These are phyloP conservation scores for Penstemon newberryi DNA, from an alignment of 257 asterid species.

Conservation along the genomic window DNA sequence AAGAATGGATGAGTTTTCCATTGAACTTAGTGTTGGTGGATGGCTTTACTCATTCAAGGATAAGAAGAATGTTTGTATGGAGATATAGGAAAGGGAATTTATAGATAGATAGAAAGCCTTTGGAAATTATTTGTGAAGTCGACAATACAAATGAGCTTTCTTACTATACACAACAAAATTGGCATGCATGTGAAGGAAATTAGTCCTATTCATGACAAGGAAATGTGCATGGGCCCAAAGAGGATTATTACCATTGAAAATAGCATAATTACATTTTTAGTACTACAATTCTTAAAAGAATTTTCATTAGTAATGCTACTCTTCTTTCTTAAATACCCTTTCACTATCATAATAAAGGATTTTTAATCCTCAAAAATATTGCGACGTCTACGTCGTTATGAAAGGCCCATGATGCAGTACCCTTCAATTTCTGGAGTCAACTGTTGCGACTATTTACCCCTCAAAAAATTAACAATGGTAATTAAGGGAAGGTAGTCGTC, in stretches of 20 bases:
- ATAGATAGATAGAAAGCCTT: conserved; percentile 27
- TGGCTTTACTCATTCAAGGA: conserved; percentile 9
- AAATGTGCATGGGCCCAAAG: conserved; percentile 23
- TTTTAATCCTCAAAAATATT: too few relatives aligned
- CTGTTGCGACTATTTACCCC: too few relatives aligned
- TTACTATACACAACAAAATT: background rate
- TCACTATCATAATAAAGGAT: too few relatives aligned
- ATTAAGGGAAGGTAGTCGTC: too few relatives aligned
- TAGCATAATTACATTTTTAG: background rate
- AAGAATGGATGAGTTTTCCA: conserved; percentile 43
- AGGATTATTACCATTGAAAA: background rate
- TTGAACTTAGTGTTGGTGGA: conserved; percentile 24
- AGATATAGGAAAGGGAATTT: conserved; percentile 29
- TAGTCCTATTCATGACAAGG: conserved; percentile 32
- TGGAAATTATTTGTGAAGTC: conserved; percentile 14
- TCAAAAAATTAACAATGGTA: too few relatives aligned
- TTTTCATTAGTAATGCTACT: background rate
- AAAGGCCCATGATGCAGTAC: too few relatives aligned
- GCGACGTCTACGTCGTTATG: too few relatives aligned
- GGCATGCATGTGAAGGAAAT: conserved; percentile 36
- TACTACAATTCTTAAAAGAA: too few relatives aligned
- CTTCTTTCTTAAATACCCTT: too few relatives aligned
- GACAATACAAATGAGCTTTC: conserved; percentile 22
- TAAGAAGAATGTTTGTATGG: conserved; percentile 26
- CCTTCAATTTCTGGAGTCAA: too few relatives aligned